Percentiles rank a stretch among this genome's conserved stretches.
phyloP scores from a whole-genome alignment of 306 rosid species.

The Dryas alaskensis region DNA sequence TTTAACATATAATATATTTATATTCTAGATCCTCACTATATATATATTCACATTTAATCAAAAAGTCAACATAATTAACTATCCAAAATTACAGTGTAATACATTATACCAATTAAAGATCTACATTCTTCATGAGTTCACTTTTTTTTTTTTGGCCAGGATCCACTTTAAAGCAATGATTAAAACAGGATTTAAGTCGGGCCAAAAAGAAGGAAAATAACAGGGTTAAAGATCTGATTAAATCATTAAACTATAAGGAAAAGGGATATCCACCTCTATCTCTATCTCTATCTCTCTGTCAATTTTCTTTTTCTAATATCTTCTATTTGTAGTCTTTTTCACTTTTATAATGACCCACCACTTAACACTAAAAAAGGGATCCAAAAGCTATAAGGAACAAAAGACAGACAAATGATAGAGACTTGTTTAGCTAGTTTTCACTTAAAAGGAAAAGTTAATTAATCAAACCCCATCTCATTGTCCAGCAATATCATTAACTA shows the following conservation, averaged over 20 bases:
- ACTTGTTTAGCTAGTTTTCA: not conserved
- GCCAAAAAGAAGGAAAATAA: no score
- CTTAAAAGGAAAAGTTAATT: not conserved
- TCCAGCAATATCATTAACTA: conserved; percentile 4
- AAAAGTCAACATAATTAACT: no score
- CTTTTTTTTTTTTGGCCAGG: not conserved
- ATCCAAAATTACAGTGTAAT: no score
- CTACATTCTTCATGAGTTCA: not conserved
- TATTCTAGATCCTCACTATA: no score
- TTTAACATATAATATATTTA: no score
- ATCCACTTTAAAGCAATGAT: not conserved
- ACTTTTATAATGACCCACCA: conserved; percentile 6
- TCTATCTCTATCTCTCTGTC: not conserved
- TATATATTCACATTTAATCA: no score
- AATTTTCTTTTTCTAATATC: not conserved
- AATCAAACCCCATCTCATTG: not conserved
- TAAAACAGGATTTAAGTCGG: not conserved
- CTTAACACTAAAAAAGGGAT: conserved; percentile 9
- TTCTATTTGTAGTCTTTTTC: not conserved
- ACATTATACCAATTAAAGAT: not conserved
- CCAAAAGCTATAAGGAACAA: conserved; percentile 1
- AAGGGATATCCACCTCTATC: conserved; percentile 7
- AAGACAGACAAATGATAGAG: not conserved
- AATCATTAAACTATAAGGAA: not conserved
- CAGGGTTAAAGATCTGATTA: not conserved